Conservation (phyloP, 2,329 filamentous ascomycete genomes). For the Beauveria varroae region DNA sequence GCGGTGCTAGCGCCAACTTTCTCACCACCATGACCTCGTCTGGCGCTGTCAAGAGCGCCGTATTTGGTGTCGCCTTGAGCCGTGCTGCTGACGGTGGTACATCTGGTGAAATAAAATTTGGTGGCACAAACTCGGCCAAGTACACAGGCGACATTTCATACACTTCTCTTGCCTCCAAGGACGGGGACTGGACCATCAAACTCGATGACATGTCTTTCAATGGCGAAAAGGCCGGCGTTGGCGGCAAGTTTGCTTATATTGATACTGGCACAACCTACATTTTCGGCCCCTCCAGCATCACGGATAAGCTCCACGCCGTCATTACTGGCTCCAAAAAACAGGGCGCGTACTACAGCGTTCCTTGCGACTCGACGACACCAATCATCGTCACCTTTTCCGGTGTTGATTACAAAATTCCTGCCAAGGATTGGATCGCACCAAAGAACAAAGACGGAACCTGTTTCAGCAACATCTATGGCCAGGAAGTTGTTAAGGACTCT, state of each 20-base stretch:
- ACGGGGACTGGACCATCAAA: conserved; percentile 64
- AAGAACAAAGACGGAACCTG: conserved; percentile 40
- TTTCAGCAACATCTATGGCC: conserved; percentile 68
- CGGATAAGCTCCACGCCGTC: conserved; percentile 57
- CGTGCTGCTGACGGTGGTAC: conserved; percentile 58
- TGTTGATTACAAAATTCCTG: conserved; percentile 56
- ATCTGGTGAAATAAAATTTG: conserved; percentile 72
- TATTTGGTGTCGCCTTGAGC: conserved; percentile 65
- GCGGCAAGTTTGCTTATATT: conserved; percentile 57
- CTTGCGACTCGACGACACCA: conserved; percentile 57
- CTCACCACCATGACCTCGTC: conserved; percentile 52
- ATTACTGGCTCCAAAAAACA: conserved; percentile 54
- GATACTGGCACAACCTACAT: conserved; percentile 80
- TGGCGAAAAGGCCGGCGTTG: conserved; percentile 48
- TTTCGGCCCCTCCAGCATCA: conserved; percentile 61
- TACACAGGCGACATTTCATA: conserved; percentile 65
- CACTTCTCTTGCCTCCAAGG: conserved; percentile 41
- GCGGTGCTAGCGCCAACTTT: conserved; percentile 56
- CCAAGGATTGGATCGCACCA: conserved; percentile 61
- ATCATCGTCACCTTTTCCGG: conserved; percentile 63
- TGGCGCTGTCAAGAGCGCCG: conserved; percentile 51
- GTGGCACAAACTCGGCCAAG: conserved; percentile 57
- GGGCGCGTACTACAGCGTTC: conserved; percentile 60
- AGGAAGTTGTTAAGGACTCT: conserved; percentile 54
- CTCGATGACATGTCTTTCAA: conserved; percentile 59